Base-by-base conservation (phyloP, 108 stramenopile genomes). In the Skeletonema menzelii region DNA sequence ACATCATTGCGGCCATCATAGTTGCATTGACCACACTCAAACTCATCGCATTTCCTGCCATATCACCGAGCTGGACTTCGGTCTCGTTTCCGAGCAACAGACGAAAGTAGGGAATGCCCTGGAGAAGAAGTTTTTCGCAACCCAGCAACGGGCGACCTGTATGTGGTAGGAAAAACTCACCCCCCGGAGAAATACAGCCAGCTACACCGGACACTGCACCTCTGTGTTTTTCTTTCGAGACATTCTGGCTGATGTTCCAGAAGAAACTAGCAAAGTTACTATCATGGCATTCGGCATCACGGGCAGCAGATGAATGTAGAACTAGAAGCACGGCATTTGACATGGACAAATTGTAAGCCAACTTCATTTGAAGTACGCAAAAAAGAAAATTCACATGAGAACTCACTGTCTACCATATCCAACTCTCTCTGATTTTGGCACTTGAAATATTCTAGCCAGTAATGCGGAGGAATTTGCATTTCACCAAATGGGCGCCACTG, bases 21-120 rank as follows among this genome's bases (percentile, higher is more conserved):
- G 86, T 84, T 13, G 91, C 91, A 56, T 72, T 84, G 4, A 93
- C 86, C 22, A 93, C 91, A 28, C 88, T 69, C 4, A 90, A 72
- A 57, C 81, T 83, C 92, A 93, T 93, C 17, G 92, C 92, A 72
- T 93, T 93, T 12, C 92, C 92, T 8, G 92, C 92, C 19, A 93
- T 61, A 77, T 93, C 92, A 26, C 84, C 82, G 6, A 93, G 78
- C 32, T 93, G 84, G 1, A 93, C 92, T 69, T 93, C 92, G 2
- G 88, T 87, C 77, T 93, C 92, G 26, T 87, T 84, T 17, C 85
- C 87, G 17, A 93, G 82, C 27, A 75, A 28, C 14, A 93, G 80
- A 15, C 92, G 73, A 20, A 86, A 93, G 61, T 75, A 93, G 12
- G 92, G 92, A 19, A 93, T 90, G 19, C 92, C 85, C 66, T 93